phyloP scores from a whole-genome alignment of 345 rosid genomes.

The Sisymbrium irio region DNA sequence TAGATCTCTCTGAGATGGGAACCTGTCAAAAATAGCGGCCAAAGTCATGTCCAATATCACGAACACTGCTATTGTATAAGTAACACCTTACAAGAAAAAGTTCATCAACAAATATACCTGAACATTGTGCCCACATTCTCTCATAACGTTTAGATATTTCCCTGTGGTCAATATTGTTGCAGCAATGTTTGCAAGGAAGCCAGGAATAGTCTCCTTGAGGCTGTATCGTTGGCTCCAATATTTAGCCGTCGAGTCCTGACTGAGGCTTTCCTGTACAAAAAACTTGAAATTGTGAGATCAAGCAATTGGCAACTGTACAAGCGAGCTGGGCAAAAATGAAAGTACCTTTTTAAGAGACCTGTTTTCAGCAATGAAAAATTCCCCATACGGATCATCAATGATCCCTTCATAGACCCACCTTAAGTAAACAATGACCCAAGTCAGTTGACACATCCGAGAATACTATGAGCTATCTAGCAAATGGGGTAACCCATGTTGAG shows the following conservation, averaged over 20 bases:
- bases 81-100: background rate
- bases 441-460: conserved; percentile 16
- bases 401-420: conserved; percentile 99
- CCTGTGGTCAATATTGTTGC: conserved; percentile 94
- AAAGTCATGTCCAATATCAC: conserved; percentile 10
- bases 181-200: conserved; percentile 91
- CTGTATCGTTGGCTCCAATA: conserved; percentile 89
- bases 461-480: conserved; percentile 9
- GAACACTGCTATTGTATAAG: background rate
- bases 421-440: conserved; percentile 26
- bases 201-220: conserved; percentile 89
- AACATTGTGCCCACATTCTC: conserved; percentile 97
- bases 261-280: conserved; percentile 80
- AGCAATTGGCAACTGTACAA: conserved; percentile 1
- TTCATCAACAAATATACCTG: conserved; percentile 49
- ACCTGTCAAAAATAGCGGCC: conserved; percentile 45
- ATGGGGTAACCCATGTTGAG: conserved; percentile 2
- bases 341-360: conserved; percentile 85
- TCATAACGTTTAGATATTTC: conserved; percentile 93
- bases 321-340: background rate
- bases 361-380: conserved; percentile 89
- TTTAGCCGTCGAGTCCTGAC: conserved; percentile 75
- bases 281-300: conserved; percentile 22
- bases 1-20: conserved; percentile 78
- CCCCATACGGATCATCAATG: conserved; percentile 96